phyloP scores from a whole-genome alignment of 2,329 filamentous ascomycete species.

The Plectosphaerella cucumerina region DNA sequence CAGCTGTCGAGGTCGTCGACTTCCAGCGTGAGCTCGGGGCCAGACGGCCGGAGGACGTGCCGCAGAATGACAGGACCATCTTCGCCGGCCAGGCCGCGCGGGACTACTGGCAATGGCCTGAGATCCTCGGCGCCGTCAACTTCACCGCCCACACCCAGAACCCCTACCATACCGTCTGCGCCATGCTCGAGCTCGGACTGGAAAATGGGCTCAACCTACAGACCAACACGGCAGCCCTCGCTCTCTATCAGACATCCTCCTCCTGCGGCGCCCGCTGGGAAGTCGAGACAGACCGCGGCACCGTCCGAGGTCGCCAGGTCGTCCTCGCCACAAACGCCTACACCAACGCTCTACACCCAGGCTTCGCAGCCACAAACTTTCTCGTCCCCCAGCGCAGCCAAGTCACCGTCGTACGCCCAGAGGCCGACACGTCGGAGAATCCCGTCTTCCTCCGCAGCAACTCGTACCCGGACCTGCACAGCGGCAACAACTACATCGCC shows the following conservation, averaged over 20 bases:
- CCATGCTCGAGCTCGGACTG: conserved; percentile 41
- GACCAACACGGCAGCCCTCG: conserved; percentile 42
- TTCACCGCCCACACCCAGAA: conserved; percentile 16
- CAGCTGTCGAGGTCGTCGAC: conserved; percentile 2
- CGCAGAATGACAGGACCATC: conserved; percentile 5
- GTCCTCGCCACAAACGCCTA: conserved; percentile 52
- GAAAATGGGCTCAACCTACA: conserved; percentile 44
- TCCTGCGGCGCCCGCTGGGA: conserved; percentile 24
- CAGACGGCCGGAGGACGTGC: conserved; percentile 16
- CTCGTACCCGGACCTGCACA: conserved; percentile 20
- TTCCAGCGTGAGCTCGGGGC: conserved; percentile 6
- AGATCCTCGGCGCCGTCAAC: conserved; percentile 16
- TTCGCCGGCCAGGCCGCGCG: conserved; percentile 13
- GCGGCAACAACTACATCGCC: conserved; percentile 30
- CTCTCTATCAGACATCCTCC: conserved; percentile 4
- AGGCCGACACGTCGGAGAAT: conserved; percentile 16
- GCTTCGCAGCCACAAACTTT: conserved; percentile 33
- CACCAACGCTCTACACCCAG: conserved; percentile 37
- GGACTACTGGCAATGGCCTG: conserved; percentile 10
- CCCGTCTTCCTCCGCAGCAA: conserved; percentile 15
- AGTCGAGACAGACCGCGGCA: conserved; percentile 38
- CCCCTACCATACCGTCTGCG: conserved; percentile 20
- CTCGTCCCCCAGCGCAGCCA: conserved; percentile 48
- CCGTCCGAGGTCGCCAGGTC: conserved; percentile 34
- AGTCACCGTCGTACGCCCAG: conserved; percentile 36